These are phyloP conservation scores for Salix suchowensis DNA, from an alignment of 345 rosid genomes.

Conservation along the genomic window DNA sequence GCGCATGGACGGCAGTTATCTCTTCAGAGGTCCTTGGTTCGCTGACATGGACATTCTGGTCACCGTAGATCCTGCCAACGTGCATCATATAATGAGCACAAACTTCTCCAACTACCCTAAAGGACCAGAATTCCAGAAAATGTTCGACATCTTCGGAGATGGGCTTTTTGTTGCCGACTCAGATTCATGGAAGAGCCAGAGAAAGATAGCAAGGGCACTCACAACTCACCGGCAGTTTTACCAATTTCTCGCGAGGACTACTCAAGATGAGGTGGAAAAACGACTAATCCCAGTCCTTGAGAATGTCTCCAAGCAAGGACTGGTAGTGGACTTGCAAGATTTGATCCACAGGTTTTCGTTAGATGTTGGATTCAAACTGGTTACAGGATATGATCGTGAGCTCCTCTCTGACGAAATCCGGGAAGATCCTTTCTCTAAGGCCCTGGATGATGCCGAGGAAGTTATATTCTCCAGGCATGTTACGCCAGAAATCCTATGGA, in stretches of 20 bases:
- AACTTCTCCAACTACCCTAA: conserved; percentile 56
- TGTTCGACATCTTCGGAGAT: conserved; percentile 51
- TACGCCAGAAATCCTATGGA: conserved; percentile 59
- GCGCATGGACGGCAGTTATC: conserved; percentile 20
- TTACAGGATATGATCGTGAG: conserved; percentile 51
- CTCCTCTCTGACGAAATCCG: conserved; percentile 47
- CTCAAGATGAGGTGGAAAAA: conserved; percentile 32
- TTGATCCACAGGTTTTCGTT: conserved; percentile 53
- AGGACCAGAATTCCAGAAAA: conserved; percentile 46
- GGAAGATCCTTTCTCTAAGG: conserved; percentile 35
- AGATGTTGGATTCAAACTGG: conserved; percentile 45
- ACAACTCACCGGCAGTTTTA: conserved; percentile 31
- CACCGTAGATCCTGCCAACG: conserved; percentile 53
- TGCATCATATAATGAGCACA: conserved; percentile 51
- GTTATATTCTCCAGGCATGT: conserved; percentile 54
- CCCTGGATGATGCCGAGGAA: conserved; percentile 51
- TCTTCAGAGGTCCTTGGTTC: conserved; percentile 39
- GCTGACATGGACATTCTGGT: conserved; percentile 25
- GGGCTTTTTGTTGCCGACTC: conserved; percentile 52
- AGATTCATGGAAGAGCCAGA: conserved; percentile 43
- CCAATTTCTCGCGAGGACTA: conserved; percentile 24
- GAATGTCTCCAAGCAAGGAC: conserved; percentile 23
- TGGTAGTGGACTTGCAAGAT: conserved; percentile 50
- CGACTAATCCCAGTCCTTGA: conserved; percentile 47
- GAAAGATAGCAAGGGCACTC: conserved; percentile 33